Evolutionary conservation across 1,139 yeast species (phyloP), one percentile per base, ranked within the genome.

Genomic region (Debaryomycetaceae sp.): DNA sequence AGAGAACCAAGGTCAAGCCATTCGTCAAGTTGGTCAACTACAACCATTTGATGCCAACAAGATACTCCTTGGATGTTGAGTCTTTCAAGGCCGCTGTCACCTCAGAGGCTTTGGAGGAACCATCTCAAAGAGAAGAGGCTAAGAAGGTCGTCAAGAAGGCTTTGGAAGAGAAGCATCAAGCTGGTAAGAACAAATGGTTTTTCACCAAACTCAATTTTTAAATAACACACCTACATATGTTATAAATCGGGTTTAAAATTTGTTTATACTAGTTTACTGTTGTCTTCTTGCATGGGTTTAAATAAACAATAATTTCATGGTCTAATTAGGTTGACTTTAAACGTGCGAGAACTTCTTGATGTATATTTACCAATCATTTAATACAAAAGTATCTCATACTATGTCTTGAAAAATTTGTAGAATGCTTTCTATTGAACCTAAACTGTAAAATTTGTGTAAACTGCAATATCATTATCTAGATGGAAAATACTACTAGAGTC

Each of bases 131-230:
- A 77, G 96, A 86, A 78, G 97, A 91, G 75, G 98, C 99, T 72
- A 95, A 91, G 88, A 93, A 93, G 84, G 91, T 86, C 72, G 90
- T 95, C 76, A 93, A 90, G 89, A 87, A 90, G 84, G 97, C 96
- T 72, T 93, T 93, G 71, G 99, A 93, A 82, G 97, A 93, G 81
- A 90, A 91, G 86, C 96, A 93, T 84, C 95, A 90, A 81, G 91
- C 97, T 72, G 99, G 99, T 76, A 90, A 91, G 88, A 91, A 91
- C 91, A 91, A 90, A 80, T 93, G 99, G 99, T 93, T 93, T 85
- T 93, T 93, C 89, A 86, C 96, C 78, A 93, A 93, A 83, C 88
- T 93, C 75, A 87, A 90, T 83, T 93, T 93, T 83, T 93, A 90
- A 87, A 48, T 90, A 87, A 48, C 41, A 38, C 41, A 34, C 40